phyloP scores from a whole-genome alignment of 2,329 filamentous ascomycete species.

The Eurotiales sp. region DNA sequence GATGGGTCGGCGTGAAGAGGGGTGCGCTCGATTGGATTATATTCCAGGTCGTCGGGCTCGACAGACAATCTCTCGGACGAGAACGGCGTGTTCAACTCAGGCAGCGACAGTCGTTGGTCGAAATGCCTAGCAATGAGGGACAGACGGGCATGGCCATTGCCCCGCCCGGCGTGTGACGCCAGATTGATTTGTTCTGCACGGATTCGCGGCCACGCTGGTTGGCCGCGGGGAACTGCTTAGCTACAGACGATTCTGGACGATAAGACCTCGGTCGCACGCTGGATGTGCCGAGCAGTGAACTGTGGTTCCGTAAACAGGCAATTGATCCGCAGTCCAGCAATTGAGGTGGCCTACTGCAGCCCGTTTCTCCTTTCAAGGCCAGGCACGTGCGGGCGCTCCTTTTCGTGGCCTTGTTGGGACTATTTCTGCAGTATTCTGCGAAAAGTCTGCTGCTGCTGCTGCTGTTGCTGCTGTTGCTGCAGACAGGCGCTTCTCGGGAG shows the following conservation, averaged over 20 bases:
- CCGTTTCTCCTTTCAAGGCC: too few species aligned
- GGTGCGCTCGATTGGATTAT: constrained; percentile 39
- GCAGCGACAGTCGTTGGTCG: constrained; percentile 50
- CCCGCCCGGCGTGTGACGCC: constrained; percentile 21
- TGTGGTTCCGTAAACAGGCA: background rate
- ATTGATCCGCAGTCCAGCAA: background rate
- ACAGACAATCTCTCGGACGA: constrained; percentile 55
- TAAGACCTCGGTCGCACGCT: background rate
- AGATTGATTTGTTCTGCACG: constrained; percentile 15
- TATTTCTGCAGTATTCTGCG: too few species aligned
- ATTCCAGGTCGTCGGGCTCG: constrained; percentile 52
- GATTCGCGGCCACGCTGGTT: constrained; percentile 10
- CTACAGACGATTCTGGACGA: background rate
- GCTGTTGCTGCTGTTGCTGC: too few species aligned
- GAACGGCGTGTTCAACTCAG: constrained; percentile 61
- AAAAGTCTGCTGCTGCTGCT: too few species aligned
- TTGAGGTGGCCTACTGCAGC: too few species aligned
- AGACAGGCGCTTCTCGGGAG: too few species aligned
- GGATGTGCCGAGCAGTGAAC: background rate
- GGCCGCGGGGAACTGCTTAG: constrained; percentile 13
- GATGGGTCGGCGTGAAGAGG: constrained; percentile 20
- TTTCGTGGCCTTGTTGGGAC: too few species aligned
- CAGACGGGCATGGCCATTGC: constrained; percentile 40
- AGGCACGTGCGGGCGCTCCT: background rate
- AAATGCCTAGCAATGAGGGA: constrained; percentile 61